A percentile compares a stretch with the other conserved stretches of the same genome.
Evolutionary conservation across 2,329 filamentous ascomycete species (phyloP).

Genomic region (Coniochaeta sp.): DNA sequence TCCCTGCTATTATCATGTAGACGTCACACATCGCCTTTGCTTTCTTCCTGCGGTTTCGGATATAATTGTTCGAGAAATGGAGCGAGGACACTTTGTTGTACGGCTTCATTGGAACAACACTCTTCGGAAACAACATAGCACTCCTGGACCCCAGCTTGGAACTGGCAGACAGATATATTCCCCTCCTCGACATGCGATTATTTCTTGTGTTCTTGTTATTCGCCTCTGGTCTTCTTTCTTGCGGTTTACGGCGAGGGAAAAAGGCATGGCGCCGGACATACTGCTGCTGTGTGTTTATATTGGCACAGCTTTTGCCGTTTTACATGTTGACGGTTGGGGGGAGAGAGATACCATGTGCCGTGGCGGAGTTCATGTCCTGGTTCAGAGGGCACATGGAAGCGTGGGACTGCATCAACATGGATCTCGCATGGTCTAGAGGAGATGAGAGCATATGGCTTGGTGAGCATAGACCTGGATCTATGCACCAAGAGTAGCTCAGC

Average conservation of each 20-base stretch:
- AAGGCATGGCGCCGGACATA: not conserved
- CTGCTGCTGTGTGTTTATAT: not conserved
- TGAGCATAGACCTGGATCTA: not conserved
- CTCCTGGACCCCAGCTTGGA: not conserved
- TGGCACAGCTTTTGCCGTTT: not conserved
- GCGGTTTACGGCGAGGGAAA: not conserved
- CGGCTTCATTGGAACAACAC: not conserved
- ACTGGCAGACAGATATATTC: not conserved
- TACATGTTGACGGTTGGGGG: not conserved
- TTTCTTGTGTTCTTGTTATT: not conserved
- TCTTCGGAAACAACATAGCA: not conserved
- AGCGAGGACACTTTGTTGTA: not conserved
- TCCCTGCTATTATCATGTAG: conserved; percentile 62
- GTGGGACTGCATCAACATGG: not conserved
- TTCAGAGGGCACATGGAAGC: not conserved
- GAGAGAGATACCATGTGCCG: not conserved
- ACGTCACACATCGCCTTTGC: not conserved
- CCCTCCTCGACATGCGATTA: not conserved
- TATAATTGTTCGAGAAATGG: not conserved
- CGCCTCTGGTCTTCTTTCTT: not conserved
- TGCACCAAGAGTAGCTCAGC: not conserved
- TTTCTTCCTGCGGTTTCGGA: not conserved
- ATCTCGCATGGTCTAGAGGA: not conserved
- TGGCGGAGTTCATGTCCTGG: not conserved
- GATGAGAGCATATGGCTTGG: not conserved